Evolutionary conservation across 345 rosid genomes (phyloP).

Genomic region (Aquilaria sinensis): DNA sequence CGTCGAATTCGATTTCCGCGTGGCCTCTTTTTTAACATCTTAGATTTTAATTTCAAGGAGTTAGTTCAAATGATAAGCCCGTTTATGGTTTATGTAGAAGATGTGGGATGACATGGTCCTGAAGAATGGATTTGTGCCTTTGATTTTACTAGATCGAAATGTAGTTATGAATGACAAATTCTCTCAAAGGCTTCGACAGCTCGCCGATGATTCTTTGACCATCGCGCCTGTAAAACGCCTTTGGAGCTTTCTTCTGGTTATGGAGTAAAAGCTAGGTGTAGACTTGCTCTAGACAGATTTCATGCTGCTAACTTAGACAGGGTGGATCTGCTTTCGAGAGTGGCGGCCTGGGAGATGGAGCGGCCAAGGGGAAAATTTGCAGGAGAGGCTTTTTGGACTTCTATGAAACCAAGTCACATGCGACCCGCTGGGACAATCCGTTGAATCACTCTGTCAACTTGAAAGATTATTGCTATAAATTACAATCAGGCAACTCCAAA

Average conservation of each 20-base stretch:
- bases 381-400: no score
- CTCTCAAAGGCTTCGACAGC: neutral
- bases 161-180: conserved; percentile 7
- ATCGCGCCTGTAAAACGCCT: neutral
- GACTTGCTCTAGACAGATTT: neutral
- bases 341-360: no score
- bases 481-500: no score
- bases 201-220: neutral
- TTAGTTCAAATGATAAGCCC: neutral
- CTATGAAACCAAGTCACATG: no score
- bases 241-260: conserved; percentile 3
- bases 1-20: neutral
- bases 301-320: conserved; percentile 1
- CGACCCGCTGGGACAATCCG: no score
- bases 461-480: no score
- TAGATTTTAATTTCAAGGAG: conserved; percentile 5
- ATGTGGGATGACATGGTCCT: neutral
- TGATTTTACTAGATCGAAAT: conserved; percentile 6
- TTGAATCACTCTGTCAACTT: no score
- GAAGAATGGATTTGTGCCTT: conserved; percentile 2
- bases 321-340: no score
- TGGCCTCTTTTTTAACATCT: neutral
- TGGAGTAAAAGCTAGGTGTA: neutral
- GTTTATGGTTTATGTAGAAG: conserved; percentile 8
- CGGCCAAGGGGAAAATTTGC: no score